Percentiles rank a stretch among this genome's conserved stretches.
These are phyloP conservation scores for Tricholoma flavovirens DNA, from an alignment of 768 basidiomycete species.

Conservation along the genomic window DNA sequence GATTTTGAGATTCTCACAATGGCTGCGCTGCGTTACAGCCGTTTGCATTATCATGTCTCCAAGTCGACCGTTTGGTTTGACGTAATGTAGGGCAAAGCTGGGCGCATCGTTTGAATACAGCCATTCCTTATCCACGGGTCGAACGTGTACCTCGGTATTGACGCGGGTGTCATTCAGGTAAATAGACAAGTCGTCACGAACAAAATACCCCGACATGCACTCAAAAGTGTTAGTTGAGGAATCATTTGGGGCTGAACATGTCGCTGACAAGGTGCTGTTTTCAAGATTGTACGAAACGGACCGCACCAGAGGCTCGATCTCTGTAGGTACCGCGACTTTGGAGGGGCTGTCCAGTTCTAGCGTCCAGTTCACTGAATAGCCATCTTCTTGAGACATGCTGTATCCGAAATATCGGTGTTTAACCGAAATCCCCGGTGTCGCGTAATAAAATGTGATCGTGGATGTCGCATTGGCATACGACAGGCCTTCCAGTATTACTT, in stretches of 20 bases:
- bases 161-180: not conserved
- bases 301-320: not conserved
- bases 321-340: not conserved
- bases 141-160: conserved; percentile 1
- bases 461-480: not conserved
- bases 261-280: not conserved
- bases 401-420: not conserved
- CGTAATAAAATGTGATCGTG: not conserved
- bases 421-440: not conserved
- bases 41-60: conserved; percentile 8
- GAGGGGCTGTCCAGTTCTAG: not conserved
- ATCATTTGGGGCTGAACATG: not conserved
- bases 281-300: conserved; percentile 1
- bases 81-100: conserved; percentile 7
- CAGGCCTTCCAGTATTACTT: conserved; percentile 8
- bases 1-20: conserved; percentile 12
- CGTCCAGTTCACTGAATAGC: not conserved
- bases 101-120: conserved; percentile 12
- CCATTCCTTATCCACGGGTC: conserved; percentile 10
- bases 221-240: not conserved
- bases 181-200: not conserved
- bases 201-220: not conserved
- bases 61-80: not conserved
- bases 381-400: not conserved
- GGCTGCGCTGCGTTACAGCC: conserved; percentile 11